Evolutionary conservation across 2,329 filamentous ascomycete species (phyloP).

Genomic region (Verticillium albo-atrum): DNA sequence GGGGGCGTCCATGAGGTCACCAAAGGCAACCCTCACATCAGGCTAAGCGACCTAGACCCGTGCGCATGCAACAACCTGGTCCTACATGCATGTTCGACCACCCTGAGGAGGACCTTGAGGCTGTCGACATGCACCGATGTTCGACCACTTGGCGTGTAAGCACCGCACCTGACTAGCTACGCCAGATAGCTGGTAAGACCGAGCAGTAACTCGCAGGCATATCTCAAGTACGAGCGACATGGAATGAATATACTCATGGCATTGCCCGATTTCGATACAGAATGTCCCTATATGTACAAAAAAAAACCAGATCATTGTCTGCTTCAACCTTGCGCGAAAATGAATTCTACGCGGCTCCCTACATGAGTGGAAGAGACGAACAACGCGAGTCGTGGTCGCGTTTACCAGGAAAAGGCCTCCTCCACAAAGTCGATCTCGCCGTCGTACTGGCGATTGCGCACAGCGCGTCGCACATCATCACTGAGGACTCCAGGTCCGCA

Average conservation of each 20-base stretch:
- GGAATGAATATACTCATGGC: background rate
- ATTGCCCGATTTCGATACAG: background rate
- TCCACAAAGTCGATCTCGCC: conserved; percentile 74
- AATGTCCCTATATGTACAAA: background rate
- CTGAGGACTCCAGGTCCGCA: conserved; percentile 71
- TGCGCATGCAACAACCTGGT: too few species aligned
- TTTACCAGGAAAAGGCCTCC: conserved; percentile 65
- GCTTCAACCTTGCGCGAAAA: background rate
- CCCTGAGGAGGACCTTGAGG: too few species aligned
- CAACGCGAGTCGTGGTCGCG: background rate
- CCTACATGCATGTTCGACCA: too few species aligned
- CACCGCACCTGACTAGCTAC: too few species aligned
- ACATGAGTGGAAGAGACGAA: background rate
- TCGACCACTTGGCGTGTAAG: too few species aligned
- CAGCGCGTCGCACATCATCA: conserved; percentile 68
- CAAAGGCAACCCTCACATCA: too few species aligned
- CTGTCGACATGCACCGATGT: too few species aligned
- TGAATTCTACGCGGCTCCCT: background rate
- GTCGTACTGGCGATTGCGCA: conserved; percentile 58
- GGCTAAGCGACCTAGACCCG: too few species aligned
- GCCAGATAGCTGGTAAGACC: too few species aligned
- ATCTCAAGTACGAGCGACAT: background rate
- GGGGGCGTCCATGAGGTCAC: too few species aligned
- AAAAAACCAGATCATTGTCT: background rate
- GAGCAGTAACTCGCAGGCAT: too few species aligned